Evolutionary conservation across 805 yeast genomes (phyloP).

Genomic region (Saccharomycopsis malanga): DNA sequence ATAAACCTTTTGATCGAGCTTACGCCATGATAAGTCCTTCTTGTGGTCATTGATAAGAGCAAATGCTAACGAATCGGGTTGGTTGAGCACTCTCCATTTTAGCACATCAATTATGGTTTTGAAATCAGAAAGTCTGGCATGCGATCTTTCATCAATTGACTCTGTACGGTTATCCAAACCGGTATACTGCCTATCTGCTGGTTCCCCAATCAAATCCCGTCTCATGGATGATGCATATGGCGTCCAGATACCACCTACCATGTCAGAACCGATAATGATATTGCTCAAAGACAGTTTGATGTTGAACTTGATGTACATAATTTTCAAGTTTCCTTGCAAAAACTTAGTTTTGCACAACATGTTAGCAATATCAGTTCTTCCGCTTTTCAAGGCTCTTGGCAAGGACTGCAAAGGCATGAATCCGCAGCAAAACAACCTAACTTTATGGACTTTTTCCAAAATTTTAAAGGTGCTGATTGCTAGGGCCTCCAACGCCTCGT

Average conservation of each 20-base stretch:
- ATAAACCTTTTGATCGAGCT: conserved; percentile 68
- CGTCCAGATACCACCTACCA: conserved; percentile 80
- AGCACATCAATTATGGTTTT: conserved; percentile 63
- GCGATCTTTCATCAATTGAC: conserved; percentile 73
- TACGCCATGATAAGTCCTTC: conserved; percentile 67
- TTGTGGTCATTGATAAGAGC: conserved; percentile 32
- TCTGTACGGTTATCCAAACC: conserved; percentile 71
- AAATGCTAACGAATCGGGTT: conserved; percentile 77
- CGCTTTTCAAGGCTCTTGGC: conserved; percentile 78
- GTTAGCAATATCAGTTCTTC: conserved; percentile 88
- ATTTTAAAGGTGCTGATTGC: conserved; percentile 40
- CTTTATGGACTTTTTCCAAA: conserved; percentile 53
- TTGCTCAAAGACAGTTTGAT: conserved; percentile 54
- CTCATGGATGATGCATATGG: conserved; percentile 65
- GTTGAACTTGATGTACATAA: conserved; percentile 76
- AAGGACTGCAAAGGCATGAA: conserved; percentile 74
- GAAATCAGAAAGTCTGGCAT: conserved; percentile 68
- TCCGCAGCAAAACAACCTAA: conserved; percentile 74
- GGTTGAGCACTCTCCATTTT: conserved; percentile 67
- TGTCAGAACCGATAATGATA: conserved; percentile 69
- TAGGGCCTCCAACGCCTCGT: conserved; percentile 41
- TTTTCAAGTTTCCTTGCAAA: conserved; percentile 68
- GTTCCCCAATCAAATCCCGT: conserved; percentile 30
- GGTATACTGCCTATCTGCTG: conserved; percentile 70
- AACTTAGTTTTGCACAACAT: conserved; percentile 74